Base-by-base conservation (phyloP, 306 rosid species). In the Ormosia emarginata region DNA sequence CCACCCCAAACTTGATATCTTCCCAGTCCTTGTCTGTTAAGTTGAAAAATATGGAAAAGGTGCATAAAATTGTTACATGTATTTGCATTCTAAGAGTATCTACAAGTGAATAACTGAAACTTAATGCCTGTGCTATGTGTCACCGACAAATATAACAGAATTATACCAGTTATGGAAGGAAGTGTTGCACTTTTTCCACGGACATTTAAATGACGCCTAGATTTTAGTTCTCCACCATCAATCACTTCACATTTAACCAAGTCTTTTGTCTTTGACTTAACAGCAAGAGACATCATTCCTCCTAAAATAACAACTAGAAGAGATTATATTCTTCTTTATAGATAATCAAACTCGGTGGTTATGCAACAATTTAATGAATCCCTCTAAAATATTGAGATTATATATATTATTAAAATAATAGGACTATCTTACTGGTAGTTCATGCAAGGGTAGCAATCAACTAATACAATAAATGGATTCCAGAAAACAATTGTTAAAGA, bases 1-100 rank as follows among this genome's bases (percentile, higher is more conserved):
- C 98, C 75, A 95, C 98, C 79, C 99, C 98, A 79, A 95, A 95
- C 84, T 92, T 93, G 87, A 95, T 95, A 90, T 95, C 99, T 78
- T 93, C 99, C 99, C 99, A 95, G 67, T 95, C 99, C 80, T 93
- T 95, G 52, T 93, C 98, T 95, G 91, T 70, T 75, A 24, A 82
- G 43, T 70, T 57, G 47, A 84, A 69, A 50, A 52, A 81, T 37
- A 39, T 39, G 43, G 72, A 36, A 77, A 77, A 37, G 52, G 40
- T 58, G 65, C 47, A 79, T 69, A 73, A 74, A 78, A 67, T 69
- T 62, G 43, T 41, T 44, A 32, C 39, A 12, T 24, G 33, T 63
- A 79, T 56, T 61, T 29, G 67, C 73, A 67, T 72, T 7, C 44
- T 9, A 49, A 55, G 17, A 64, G n/a, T 59, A 58, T 74, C 69